Evolutionary conservation across 2,329 filamentous ascomycete genomes (phyloP).

Genomic region (Paecilomyces niveus): DNA sequence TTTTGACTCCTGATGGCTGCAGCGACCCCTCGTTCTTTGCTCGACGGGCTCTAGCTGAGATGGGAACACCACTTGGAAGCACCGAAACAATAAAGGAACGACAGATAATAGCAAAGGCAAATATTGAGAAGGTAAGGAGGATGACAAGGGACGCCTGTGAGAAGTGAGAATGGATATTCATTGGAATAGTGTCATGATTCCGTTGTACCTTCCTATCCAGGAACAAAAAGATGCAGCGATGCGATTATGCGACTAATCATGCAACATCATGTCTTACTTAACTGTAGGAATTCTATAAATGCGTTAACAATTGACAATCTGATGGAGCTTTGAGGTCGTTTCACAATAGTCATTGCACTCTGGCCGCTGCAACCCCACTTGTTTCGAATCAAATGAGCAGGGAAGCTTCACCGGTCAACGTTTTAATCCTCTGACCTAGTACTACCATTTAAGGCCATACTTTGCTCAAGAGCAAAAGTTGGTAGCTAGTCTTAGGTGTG

Average conservation of each 20-base stretch:
- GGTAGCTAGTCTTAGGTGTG: background rate
- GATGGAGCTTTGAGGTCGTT: background rate
- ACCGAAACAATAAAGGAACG: conserved; percentile 10
- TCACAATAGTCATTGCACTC: background rate
- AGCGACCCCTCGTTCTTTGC: conserved; percentile 13
- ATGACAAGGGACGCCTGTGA: background rate
- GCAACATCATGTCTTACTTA: background rate
- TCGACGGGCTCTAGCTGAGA: conserved; percentile 8
- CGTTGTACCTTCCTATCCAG: too few species aligned
- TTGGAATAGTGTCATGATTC: too few species aligned
- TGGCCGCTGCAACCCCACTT: background rate
- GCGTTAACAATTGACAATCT: background rate
- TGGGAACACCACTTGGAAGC: conserved; percentile 10
- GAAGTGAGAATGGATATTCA: background rate
- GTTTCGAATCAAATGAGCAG: background rate
- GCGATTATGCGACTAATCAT: background rate
- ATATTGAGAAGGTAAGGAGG: conserved; percentile 3
- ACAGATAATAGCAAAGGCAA: conserved; percentile 6
- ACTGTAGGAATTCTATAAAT: background rate
- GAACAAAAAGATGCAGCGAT: too few species aligned
- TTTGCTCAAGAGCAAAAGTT: background rate
- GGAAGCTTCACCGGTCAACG: background rate
- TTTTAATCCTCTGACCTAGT: background rate
- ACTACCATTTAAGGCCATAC: background rate
- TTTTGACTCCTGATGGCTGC: conserved; percentile 14